Percentiles rank a stretch among this genome's conserved stretches.
These are phyloP conservation scores for Prunella vulgaris DNA, from an alignment of 257 asterid species.

Conservation along the genomic window DNA sequence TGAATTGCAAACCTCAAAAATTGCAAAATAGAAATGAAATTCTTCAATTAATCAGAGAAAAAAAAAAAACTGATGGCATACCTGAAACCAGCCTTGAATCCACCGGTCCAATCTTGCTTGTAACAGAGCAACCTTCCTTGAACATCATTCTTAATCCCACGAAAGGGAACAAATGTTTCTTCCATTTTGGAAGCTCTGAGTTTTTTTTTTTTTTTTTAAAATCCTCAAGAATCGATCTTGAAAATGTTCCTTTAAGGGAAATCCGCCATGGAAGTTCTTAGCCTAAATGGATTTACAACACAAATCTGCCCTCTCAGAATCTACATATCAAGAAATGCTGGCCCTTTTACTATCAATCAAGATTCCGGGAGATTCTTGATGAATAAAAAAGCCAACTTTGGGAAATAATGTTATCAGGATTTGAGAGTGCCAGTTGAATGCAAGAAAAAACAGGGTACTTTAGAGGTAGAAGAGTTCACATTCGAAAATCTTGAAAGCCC, in stretches of 20 bases:
- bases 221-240: background rate
- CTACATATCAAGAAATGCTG: background rate
- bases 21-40: background rate
- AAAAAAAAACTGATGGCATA: background rate
- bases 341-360: background rate
- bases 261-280: conserved; percentile 12
- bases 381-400: conserved; percentile 20
- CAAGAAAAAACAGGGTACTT: background rate
- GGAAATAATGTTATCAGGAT: background rate
- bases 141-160: conserved; percentile 77
- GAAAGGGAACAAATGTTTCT: conserved; percentile 76
- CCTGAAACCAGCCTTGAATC: conserved; percentile 79
- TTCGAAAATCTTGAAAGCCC: conserved; percentile 19
- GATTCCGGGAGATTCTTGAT: conserved; percentile 12
- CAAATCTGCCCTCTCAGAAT: conserved; percentile 4
- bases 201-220: no score
- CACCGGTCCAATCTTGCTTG: conserved; percentile 85
- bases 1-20: background rate
- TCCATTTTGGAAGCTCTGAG: conserved; percentile 51
- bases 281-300: conserved; percentile 1
- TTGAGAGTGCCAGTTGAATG: no score
- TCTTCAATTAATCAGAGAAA: background rate
- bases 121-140: conserved; percentile 64
- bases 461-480: conserved; percentile 13
- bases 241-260: background rate